A percentile compares a stretch with the other conserved stretches of the same genome.
Conservation (phyloP, 2,329 filamentous ascomycete species). For the Penicillium sp. region DNA sequence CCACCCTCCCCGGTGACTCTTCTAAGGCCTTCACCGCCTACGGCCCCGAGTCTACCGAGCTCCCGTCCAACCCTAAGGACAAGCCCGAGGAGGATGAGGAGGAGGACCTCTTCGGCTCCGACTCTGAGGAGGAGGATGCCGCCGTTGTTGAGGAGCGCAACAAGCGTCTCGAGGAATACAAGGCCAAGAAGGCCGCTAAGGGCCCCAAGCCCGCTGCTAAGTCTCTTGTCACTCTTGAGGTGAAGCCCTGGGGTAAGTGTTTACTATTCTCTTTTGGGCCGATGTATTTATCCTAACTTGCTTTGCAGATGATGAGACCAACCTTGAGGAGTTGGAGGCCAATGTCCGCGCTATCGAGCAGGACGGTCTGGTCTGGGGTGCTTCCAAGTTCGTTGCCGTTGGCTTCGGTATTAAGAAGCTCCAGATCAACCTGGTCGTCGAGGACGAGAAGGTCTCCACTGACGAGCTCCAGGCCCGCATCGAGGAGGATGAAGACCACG, state of each 20-base stretch:
- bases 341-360: slow-evolving; percentile 78
- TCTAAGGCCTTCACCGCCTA: slow-evolving; percentile 85
- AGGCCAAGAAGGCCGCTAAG: slow-evolving; percentile 94
- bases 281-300: slow-evolving; percentile 15
- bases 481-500: slow-evolving; percentile 82
- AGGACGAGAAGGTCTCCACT: slow-evolving; percentile 91
- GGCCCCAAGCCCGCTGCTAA: slow-evolving; percentile 79
- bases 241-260: slow-evolving; percentile 96
- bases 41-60: slow-evolving; percentile 74
- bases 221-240: slow-evolving; percentile 90
- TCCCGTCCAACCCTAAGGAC: slow-evolving; percentile 80
- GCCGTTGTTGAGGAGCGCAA: slow-evolving; percentile 80
- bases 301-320: slow-evolving; percentile 75
- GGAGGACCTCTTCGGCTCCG: slow-evolving; percentile 87
- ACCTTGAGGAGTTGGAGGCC: slow-evolving; percentile 76
- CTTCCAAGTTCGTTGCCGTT: slow-evolving; percentile 79
- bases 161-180: slow-evolving; percentile 88
- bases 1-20: slow-evolving; percentile 82
- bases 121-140: slow-evolving; percentile 89
- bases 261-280: not conserved
- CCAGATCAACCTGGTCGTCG: slow-evolving; percentile 95
- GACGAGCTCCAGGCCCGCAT: slow-evolving; percentile 86
- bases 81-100: slow-evolving; percentile 76
- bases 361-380: slow-evolving; percentile 96
- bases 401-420: slow-evolving; percentile 99